Percentiles rank a stretch among this genome's conserved stretches.
These are phyloP conservation scores for Paratrypanosoma confusum DNA, from an alignment of 208 protist species.

Conservation along the genomic window DNA sequence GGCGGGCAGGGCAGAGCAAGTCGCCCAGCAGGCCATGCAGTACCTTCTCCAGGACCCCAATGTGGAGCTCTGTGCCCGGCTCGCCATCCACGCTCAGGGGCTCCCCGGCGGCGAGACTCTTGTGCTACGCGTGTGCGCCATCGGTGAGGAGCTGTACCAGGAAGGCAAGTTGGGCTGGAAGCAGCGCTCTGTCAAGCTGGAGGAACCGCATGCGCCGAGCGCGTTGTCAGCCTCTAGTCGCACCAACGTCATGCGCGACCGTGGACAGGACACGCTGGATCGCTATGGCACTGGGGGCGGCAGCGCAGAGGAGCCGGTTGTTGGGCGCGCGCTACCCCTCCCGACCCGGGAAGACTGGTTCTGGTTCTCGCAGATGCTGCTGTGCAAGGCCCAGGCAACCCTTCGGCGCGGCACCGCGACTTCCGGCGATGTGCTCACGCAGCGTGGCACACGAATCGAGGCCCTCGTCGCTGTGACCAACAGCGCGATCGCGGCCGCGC, in stretches of 20 bases:
- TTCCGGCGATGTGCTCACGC: slow-evolving; percentile 13
- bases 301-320: too few relatives aligned
- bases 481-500: slow-evolving; percentile 53
- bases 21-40: slow-evolving; percentile 31
- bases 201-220: too few relatives aligned
- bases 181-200: too few relatives aligned
- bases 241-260: too few relatives aligned
- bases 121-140: slow-evolving; percentile 53
- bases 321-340: too few relatives aligned
- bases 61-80: slow-evolving; percentile 65
- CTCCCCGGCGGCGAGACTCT: slow-evolving; percentile 40
- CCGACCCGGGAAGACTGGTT: slow-evolving; percentile 40
- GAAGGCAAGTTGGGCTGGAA: slow-evolving; percentile 65
- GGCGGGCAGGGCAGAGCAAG: too few relatives aligned
- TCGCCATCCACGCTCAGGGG: slow-evolving; percentile 36
- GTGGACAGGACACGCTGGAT: too few relatives aligned
- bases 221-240: too few relatives aligned
- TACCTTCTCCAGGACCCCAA: slow-evolving; percentile 47
- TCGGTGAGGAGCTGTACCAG: slow-evolving; percentile 59
- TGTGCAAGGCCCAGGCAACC: slow-evolving; percentile 35
- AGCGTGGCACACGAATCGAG: slow-evolving; percentile 12
- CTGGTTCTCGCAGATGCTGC: slow-evolving; percentile 55
- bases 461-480: slow-evolving; percentile 55
- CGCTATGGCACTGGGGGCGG: too few relatives aligned
- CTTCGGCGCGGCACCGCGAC: slow-evolving; percentile 16